These are phyloP conservation scores for Xylariaceae sp. DNA, from an alignment of 2,329 filamentous ascomycete genomes.

Conservation along the genomic window DNA sequence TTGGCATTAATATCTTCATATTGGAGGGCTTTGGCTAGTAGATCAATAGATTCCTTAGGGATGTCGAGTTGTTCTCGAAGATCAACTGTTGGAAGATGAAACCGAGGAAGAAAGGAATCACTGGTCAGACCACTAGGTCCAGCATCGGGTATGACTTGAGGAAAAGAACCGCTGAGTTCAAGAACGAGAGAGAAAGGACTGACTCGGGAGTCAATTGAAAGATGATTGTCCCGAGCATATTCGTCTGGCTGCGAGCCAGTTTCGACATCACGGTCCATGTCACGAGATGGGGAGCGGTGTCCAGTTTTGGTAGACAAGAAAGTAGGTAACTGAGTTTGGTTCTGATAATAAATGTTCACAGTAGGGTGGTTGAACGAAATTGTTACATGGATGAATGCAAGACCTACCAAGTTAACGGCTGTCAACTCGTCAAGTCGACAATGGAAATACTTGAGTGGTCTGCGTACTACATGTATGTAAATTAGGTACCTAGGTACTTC, in stretches of 20 bases:
- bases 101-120: conserved; percentile 29
- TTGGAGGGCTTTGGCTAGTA: conserved; percentile 25
- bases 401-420: too few relatives aligned
- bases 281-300: too few relatives aligned
- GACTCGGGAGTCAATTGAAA: conserved; percentile 37
- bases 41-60: conserved; percentile 25
- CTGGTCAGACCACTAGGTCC: conserved; percentile 14
- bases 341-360: too few relatives aligned
- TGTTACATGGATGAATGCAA: too few relatives aligned
- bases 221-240: conserved; percentile 37
- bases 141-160: conserved; percentile 7
- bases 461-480: too few relatives aligned
- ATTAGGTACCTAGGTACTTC: too few relatives aligned
- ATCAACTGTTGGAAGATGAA: conserved; percentile 28
- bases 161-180: conserved; percentile 15
- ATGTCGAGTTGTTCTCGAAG: conserved; percentile 31
- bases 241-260: conserved; percentile 27
- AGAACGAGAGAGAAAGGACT: conserved; percentile 26
- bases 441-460: too few relatives aligned
- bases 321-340: not conserved
- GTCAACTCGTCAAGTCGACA: too few relatives aligned
- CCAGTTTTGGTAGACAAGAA: too few relatives aligned
- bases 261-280: conserved; percentile 13
- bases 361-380: not conserved
- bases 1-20: not conserved